These are phyloP conservation scores for Leccinum broughii DNA, from an alignment of 768 basidiomycete genomes.

Conservation along the genomic window DNA sequence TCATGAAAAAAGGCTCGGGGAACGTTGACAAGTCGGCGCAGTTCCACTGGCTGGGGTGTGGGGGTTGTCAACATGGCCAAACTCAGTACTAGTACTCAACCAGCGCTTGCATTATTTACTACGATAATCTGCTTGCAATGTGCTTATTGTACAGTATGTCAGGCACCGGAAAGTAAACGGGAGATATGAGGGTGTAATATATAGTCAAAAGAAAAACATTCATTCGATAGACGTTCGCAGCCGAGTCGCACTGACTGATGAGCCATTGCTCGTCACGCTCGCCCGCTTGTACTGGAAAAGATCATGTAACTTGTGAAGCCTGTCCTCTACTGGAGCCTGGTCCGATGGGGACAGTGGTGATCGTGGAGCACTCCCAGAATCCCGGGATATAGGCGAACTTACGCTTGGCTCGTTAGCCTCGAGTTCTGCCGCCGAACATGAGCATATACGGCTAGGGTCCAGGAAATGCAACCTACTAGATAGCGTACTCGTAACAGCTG, in stretches of 20 bases:
- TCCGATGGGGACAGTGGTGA: slow-evolving; percentile 37
- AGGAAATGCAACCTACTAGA: slow-evolving; percentile 56
- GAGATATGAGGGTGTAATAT: slow-evolving; percentile 23
- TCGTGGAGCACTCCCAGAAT: slow-evolving; percentile 35
- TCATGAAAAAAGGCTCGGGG: slow-evolving; percentile 11
- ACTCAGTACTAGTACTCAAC: slow-evolving; percentile 4
- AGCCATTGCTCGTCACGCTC: slow-evolving; percentile 53
- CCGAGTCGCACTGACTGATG: slow-evolving; percentile 29
- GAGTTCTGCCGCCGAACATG: slow-evolving; percentile 45
- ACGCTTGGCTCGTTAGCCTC: slow-evolving; percentile 55
- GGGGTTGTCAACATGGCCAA: slow-evolving; percentile 31
- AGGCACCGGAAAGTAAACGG: slow-evolving; percentile 17
- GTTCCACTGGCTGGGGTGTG: neutral
- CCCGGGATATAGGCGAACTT: slow-evolving; percentile 32
- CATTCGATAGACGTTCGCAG: slow-evolving; percentile 21
- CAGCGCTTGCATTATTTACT: slow-evolving; percentile 21
- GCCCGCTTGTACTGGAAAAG: slow-evolving; percentile 78
- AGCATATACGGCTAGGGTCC: slow-evolving; percentile 3
- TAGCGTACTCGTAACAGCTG: slow-evolving; percentile 79
- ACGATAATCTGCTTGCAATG: slow-evolving; percentile 22
- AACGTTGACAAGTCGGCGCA: neutral
- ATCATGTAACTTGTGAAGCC: slow-evolving; percentile 72
- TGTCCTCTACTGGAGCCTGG: slow-evolving; percentile 50
- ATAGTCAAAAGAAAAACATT: slow-evolving; percentile 11
- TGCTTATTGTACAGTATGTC: slow-evolving; percentile 34